Evolutionary conservation across 2,329 filamentous ascomycete genomes (phyloP).

Genomic region (Periconia digitata): DNA sequence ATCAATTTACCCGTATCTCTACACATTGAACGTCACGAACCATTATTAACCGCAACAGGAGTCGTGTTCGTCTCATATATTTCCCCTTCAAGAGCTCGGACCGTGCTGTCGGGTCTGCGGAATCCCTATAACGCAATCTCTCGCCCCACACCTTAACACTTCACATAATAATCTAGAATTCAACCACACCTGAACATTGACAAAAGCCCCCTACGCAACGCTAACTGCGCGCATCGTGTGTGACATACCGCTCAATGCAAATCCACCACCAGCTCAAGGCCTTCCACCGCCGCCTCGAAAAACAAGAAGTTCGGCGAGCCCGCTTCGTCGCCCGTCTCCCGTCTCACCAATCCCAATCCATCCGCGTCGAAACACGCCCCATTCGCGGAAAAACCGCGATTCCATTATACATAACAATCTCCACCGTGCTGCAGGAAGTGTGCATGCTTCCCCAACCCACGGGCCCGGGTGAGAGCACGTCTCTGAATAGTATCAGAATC

Average conservation of each 20-base stretch:
- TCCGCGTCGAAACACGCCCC: not conserved
- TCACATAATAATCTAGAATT: not conserved
- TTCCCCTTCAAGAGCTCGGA: not conserved
- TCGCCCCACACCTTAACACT: not conserved
- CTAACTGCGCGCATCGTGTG: not conserved
- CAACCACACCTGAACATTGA: not conserved
- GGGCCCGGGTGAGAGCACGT: not conserved
- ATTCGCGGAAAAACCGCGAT: conserved; percentile 8
- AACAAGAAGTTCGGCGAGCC: not conserved
- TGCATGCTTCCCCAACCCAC: not conserved
- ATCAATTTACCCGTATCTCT: not conserved
- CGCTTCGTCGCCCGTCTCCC: not conserved
- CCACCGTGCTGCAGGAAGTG: not conserved
- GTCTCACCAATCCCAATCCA: not conserved
- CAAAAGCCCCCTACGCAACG: not conserved
- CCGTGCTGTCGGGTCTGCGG: not conserved
- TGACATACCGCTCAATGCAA: not conserved
- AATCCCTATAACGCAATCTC: not conserved
- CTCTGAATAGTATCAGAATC: conserved; percentile 2
- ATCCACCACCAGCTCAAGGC: not conserved
- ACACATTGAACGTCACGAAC: not conserved
- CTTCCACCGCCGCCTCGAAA: not conserved
- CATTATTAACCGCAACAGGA: not conserved
- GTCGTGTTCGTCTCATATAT: not conserved
- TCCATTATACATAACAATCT: not conserved